Evolutionary conservation across 1,139 yeast genomes (phyloP).

Genomic region (Diutina siamensis): DNA sequence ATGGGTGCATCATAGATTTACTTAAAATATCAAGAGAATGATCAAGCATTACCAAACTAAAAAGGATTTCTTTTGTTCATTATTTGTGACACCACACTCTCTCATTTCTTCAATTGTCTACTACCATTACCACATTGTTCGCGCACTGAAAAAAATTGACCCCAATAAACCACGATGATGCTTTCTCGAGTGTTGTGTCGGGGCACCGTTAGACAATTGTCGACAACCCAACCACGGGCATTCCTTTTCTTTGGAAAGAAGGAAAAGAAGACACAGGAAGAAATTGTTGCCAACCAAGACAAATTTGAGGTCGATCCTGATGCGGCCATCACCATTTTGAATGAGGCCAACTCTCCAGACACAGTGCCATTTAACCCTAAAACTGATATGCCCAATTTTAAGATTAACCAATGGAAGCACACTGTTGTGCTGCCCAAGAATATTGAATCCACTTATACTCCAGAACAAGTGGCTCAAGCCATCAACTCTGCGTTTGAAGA

Average conservation of each 20-base stretch:
- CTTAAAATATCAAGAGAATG: too few species aligned
- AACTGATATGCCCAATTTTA: slow-evolving; percentile 25
- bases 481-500: slow-evolving; percentile 19
- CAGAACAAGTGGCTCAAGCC: slow-evolving; percentile 16
- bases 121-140: too few species aligned
- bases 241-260: slow-evolving; percentile 9
- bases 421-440: slow-evolving; percentile 15
- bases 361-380: slow-evolving; percentile 17
- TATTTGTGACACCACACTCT: too few species aligned
- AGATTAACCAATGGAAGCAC: slow-evolving; percentile 26
- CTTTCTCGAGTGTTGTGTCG: slow-evolving; percentile 1
- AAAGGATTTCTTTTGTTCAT: too few species aligned
- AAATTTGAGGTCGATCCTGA: slow-evolving; percentile 23
- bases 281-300: slow-evolving; percentile 31
- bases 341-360: slow-evolving; percentile 25
- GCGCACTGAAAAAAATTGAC: neutral
- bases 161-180: neutral
- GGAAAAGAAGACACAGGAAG: slow-evolving; percentile 14
- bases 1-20: too few species aligned
- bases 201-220: slow-evolving; percentile 1
- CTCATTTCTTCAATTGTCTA: too few species aligned
- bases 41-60: too few species aligned
- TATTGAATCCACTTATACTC: slow-evolving; percentile 20
- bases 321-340: slow-evolving; percentile 26
- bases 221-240: neutral